Evolutionary conservation across 2,329 filamentous ascomycete genomes (phyloP).

Genomic region (Scytalidium sp.): DNA sequence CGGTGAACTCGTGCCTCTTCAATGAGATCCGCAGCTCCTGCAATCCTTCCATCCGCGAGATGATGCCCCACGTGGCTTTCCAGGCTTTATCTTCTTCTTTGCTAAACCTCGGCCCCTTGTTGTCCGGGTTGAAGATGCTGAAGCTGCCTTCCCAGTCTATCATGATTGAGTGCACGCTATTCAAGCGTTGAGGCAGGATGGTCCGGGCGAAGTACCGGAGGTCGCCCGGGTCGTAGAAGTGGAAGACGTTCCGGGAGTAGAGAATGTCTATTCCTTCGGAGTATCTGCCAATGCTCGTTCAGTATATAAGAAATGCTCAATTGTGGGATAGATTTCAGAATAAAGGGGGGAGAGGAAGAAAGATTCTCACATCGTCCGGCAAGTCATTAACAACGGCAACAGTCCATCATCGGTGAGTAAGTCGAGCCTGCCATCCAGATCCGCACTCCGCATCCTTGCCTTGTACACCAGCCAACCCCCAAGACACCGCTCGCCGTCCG

Average conservation of each 20-base stretch:
- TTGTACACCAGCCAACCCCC: constrained; percentile 14
- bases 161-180: constrained; percentile 14
- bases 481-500: constrained; percentile 6
- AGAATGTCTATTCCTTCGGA: constrained; percentile 17
- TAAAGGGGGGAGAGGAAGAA: background rate
- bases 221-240: constrained; percentile 20
- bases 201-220: constrained; percentile 16
- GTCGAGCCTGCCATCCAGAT: constrained; percentile 10
- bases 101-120: constrained; percentile 8
- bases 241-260: constrained; percentile 20
- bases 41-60: constrained; percentile 12
- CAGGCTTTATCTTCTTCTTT: constrained; percentile 12
- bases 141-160: constrained; percentile 16
- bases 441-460: constrained; percentile 6
- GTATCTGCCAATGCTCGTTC: constrained; percentile 12
- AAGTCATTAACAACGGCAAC: constrained; percentile 15
- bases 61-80: constrained; percentile 13
- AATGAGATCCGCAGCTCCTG: constrained; percentile 11
- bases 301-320: no score
- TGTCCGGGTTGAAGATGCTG: constrained; percentile 16
- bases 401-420: constrained; percentile 13
- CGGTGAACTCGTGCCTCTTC: constrained; percentile 10
- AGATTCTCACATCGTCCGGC: constrained; percentile 11
- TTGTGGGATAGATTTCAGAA: no score
- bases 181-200: constrained; percentile 18